These are phyloP conservation scores for Pisolithus orientalis DNA, from an alignment of 768 basidiomycete species.

Conservation along the genomic window DNA sequence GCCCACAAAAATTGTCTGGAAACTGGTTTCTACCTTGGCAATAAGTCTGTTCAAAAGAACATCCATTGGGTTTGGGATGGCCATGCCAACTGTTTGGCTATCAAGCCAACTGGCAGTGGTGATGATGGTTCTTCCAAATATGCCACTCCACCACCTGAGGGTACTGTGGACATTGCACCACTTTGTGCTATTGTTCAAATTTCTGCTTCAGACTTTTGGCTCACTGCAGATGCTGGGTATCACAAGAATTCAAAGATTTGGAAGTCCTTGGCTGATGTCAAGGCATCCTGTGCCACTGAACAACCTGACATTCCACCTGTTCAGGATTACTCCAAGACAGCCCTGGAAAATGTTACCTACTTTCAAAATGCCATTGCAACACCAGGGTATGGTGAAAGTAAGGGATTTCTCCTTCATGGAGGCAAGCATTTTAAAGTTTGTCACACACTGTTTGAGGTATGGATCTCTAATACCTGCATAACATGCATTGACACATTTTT, in stretches of 20 bases:
- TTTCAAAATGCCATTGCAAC: neutral
- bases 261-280: neutral
- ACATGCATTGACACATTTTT: neutral
- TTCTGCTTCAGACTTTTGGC: neutral
- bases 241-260: neutral
- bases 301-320: neutral
- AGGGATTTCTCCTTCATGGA: neutral
- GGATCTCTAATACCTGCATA: neutral
- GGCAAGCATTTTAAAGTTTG: neutral
- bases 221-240: neutral
- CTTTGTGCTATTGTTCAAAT: neutral
- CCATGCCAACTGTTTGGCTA: neutral
- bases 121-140: neutral
- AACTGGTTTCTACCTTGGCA: neutral
- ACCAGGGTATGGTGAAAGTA: neutral
- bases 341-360: neutral
- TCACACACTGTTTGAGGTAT: neutral
- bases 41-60: neutral
- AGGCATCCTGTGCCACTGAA: neutral
- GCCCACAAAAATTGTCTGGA: neutral
- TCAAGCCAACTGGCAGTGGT: neutral
- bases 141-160: neutral
- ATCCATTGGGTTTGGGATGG: neutral
- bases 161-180: neutral
- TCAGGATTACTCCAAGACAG: neutral